Base-by-base conservation (phyloP, 208 protist species). In the Trypanosomatidae sp. region DNA sequence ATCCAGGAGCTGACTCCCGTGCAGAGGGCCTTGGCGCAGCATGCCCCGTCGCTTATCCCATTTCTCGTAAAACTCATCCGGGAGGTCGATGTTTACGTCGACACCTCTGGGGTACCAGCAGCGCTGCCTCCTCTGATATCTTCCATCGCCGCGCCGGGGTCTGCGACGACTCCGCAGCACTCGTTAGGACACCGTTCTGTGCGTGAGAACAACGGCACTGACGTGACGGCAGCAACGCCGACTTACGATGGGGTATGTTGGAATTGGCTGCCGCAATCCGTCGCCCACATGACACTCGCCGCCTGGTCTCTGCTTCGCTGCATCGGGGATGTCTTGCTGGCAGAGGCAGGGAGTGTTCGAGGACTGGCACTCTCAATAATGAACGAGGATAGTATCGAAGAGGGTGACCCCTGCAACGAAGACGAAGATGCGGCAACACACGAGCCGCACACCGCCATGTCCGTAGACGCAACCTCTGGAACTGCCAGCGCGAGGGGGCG, bases 31-130 rank as follows among this genome's bases (percentile, higher is more conserved):
- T 69, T 75, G 25, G 43, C 49, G 44, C 64, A 73, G 33, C 66
- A 78, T 68, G 73, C 79, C 12, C 52, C 62, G 50, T 43, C 67
- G 46, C 33, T 84, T 10, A 73, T 87, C 55, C 53, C 59, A 62
- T 84, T 80, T 46, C 64, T 80, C 19, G 75, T 80, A 44, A 53
- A 69, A 41, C 67, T 80, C 12, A 80, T 80, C 66, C 81, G 69
- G 33, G 83, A 85, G 49, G 47, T 62, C 2, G 70, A 81, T 43
- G 33, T 49, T 17, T 86, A 90, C 71, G 83, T 95, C 22, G 62
- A 81, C 39, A 77, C 56, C 17, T 74, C 82, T 58, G 90, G 90
- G 47, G 72, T 82, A 6, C 75, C 75, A 8, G 69, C 62, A 49
- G 39, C 65, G 15, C n/a, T 58, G 53, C 53, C 69, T 1, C 62